Percentiles rank a stretch among this genome's conserved stretches.
These are phyloP conservation scores for Asterochloris sp. DNA, from an alignment of 139 green algal species.

Conservation along the genomic window DNA sequence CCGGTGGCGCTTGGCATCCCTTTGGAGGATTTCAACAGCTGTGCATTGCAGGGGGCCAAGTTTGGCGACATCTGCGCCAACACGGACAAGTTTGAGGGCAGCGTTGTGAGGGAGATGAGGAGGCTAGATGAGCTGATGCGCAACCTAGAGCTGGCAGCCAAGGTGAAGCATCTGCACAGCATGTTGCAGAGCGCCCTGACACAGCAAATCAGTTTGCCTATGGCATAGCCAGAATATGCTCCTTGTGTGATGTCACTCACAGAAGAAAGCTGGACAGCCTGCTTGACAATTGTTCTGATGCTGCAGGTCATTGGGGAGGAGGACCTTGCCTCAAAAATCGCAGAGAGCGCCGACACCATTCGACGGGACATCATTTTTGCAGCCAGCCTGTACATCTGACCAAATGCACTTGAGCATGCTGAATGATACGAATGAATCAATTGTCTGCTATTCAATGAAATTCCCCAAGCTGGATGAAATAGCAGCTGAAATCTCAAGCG, in stretches of 20 bases:
- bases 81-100: slow-evolving; percentile 95
- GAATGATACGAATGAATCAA: too few relatives aligned
- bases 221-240: not conserved
- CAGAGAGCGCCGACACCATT: slow-evolving; percentile 64
- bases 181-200: not conserved
- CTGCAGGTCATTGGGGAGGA: slow-evolving; percentile 68
- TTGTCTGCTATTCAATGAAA: too few relatives aligned
- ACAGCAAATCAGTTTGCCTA: not conserved
- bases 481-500: too few relatives aligned
- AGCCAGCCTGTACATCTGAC: slow-evolving; percentile 86
- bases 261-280: not conserved
- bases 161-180: slow-evolving; percentile 25
- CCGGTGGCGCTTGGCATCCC: not conserved
- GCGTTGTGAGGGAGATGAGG: slow-evolving; percentile 78
- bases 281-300: not conserved
- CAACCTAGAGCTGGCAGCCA: slow-evolving; percentile 70
- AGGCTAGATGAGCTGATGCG: slow-evolving; percentile 91
- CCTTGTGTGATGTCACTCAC: not conserved
- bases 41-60: slow-evolving; percentile 15
- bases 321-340: slow-evolving; percentile 69
- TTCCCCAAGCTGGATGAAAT: too few relatives aligned
- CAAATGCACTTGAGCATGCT: too few relatives aligned
- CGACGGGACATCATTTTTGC: slow-evolving; percentile 93
- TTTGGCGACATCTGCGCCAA: slow-evolving; percentile 48
- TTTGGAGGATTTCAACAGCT: too few relatives aligned